phyloP scores from a whole-genome alignment of 2,329 filamentous ascomycete species.

The Graphilbum ipis-grandicollis region DNA sequence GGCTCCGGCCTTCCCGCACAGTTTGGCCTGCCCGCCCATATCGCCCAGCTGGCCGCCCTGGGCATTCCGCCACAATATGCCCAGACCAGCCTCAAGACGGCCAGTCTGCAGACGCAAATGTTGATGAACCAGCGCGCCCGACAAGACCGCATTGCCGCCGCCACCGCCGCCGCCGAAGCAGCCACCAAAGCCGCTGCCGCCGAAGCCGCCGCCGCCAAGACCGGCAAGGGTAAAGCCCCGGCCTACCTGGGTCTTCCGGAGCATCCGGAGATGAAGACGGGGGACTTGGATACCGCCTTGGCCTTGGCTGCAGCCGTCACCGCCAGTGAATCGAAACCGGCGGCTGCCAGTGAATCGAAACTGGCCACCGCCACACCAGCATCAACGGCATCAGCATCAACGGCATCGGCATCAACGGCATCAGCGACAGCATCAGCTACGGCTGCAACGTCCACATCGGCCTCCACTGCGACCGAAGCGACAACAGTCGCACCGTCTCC shows the following conservation, averaged over 20 bases:
- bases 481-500: neutral
- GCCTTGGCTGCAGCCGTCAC: neutral
- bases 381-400: neutral
- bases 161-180: neutral
- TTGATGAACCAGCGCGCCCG: conserved; percentile 3
- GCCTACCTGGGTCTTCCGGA: neutral
- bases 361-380: neutral
- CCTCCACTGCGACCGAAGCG: neutral
- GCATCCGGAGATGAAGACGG: neutral
- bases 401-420: neutral
- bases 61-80: no score
- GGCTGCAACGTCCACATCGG: neutral
- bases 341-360: neutral
- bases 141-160: neutral
- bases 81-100: conserved; percentile 2
- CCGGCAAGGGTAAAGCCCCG: neutral
- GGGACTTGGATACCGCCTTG: neutral
- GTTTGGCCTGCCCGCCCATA: no score
- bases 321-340: neutral
- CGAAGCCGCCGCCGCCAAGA: neutral
- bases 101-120: conserved; percentile 4
- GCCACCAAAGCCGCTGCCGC: neutral
- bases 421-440: neutral
- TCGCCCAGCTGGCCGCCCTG: no score
- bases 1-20: neutral